Evolutionary conservation across 2,329 filamentous ascomycete species (phyloP), one percentile per base, ranked within the genome.

Genomic region (Nothomitra cinnamomea): DNA sequence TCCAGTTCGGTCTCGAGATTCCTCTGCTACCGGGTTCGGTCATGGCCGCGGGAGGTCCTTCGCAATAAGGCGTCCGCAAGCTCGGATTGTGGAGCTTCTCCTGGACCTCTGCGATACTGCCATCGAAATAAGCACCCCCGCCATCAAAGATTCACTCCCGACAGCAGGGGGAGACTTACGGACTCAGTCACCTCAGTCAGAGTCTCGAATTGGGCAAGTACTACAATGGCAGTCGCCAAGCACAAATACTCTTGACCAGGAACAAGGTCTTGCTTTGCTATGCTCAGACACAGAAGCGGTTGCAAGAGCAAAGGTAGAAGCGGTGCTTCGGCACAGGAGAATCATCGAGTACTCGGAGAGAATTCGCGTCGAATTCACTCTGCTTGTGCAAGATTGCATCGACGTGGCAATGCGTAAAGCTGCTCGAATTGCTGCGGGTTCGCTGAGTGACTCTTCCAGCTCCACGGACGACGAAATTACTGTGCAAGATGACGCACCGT

Each of bases 301-400:
- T 40, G 85, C 89, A 24, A 86, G 82, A 62, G 78, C 84, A 45
- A 98, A 98, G 65, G 86, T 96, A 1, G 92, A 98, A 61, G 86
- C 90, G 3, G 86, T 96, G 5, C 81, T 94, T 58, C 85, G 92
- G 35, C 87, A 96, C 66, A 83, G 90, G 51, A 83, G 84, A 60
- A 94, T 96, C 51, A 82, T 98, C 32, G 92, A 98, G 65, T 98
- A 98, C 64, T 83, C 89, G 0, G 92, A 98, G 68, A 82, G 94
- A 32, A 95, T 98, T 58, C 85, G 94, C 2, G 78, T 95, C 48
- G 92, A 98, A 62, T 94, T 95, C 62, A 85, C 90, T 25, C 79
- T 94, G 24, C 75, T 95, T 55, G 90, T 98, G 1, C 87, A 96
- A 62, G 87, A 95, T 61, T 98, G 92, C 64, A 95, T 98, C 52